phyloP scores from a whole-genome alignment of 129 eudicot species.

The Chrysanthemum lavandulifolium region DNA sequence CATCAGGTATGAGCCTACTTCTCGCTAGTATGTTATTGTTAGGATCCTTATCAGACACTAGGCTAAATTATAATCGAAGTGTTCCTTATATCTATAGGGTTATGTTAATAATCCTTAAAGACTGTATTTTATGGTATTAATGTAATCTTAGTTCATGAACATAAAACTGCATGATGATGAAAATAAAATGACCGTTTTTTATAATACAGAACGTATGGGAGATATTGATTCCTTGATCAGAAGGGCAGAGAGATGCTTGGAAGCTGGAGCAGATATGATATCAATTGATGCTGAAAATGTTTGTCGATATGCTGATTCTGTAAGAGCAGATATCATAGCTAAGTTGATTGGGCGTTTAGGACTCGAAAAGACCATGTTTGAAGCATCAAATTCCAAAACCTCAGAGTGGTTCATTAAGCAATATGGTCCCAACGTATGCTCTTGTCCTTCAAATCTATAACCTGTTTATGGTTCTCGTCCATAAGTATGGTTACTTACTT shows the following conservation, averaged over 20 bases:
- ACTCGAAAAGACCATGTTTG: conserved; percentile 91
- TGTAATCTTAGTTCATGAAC: not conserved
- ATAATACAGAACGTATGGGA: conserved; percentile 62
- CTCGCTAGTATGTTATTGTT: not conserved
- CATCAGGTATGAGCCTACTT: conserved; percentile 48
- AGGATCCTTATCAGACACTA: not conserved
- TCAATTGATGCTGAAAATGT: conserved; percentile 84
- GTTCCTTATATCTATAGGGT: too few species aligned
- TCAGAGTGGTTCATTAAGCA: conserved; percentile 91
- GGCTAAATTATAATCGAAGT: too few species aligned
- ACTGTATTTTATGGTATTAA: not conserved
- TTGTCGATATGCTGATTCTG: conserved; percentile 62
- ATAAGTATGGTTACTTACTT: not conserved
- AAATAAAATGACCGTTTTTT: not conserved
- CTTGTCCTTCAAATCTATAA: conserved; percentile 5
- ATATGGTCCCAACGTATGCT: conserved; percentile 79
- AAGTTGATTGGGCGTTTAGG: conserved; percentile 85
- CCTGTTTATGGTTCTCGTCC: not conserved
- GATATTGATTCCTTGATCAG: conserved; percentile 76
- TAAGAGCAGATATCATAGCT: conserved; percentile 78
- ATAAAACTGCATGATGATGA: not conserved
- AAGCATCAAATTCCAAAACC: conserved; percentile 70
- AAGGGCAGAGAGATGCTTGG: conserved; percentile 94
- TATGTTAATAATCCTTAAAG: too few species aligned
- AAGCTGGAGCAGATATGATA: conserved; percentile 99